A percentile compares a stretch with the other conserved stretches of the same genome.
phyloP scores from a whole-genome alignment of 2,329 filamentous ascomycete species.

The Albophoma yamanashiensis region DNA sequence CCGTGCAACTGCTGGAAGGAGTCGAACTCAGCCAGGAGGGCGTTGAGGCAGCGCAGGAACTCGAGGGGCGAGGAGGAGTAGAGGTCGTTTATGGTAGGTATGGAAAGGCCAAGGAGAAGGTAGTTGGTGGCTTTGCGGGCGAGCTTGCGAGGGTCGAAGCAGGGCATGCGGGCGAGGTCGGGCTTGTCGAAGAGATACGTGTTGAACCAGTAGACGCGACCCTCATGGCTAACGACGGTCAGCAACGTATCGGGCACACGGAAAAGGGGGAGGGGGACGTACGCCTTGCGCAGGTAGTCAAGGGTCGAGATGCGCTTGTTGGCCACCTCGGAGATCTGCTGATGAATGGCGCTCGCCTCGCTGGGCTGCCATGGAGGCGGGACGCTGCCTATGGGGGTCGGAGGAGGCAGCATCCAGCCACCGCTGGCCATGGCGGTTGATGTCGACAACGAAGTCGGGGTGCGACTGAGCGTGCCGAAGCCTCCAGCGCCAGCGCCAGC shows the following conservation, averaged over 20 bases:
- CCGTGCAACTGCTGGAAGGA: constrained; percentile 82
- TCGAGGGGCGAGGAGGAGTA: constrained; percentile 71
- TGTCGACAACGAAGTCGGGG: background rate
- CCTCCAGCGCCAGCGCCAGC: background rate
- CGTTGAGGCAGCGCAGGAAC: constrained; percentile 78
- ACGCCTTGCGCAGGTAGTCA: constrained; percentile 89
- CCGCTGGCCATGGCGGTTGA: background rate
- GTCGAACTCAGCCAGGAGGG: constrained; percentile 83
- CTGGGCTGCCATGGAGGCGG: constrained; percentile 24
- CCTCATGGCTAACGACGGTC: constrained; percentile 61
- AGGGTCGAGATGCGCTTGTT: constrained; percentile 90
- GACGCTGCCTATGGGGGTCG: constrained; percentile 6
- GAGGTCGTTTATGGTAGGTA: constrained; percentile 82
- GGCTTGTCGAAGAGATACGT: constrained; percentile 82
- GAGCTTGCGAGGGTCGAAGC: constrained; percentile 74
- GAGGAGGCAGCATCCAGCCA: constrained; percentile 8
- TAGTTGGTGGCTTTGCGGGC: constrained; percentile 88
- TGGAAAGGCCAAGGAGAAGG: constrained; percentile 80
- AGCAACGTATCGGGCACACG: background rate
- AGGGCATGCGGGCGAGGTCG: constrained; percentile 73
- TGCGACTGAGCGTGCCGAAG: constrained; percentile 4
- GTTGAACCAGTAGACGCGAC: constrained; percentile 96
- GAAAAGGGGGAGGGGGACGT: constrained; percentile 24
- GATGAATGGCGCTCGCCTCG: constrained; percentile 39
- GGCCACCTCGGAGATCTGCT: constrained; percentile 71